phyloP scores from a whole-genome alignment of 169 alveolate species.

The Plasmodium knowlesi region DNA sequence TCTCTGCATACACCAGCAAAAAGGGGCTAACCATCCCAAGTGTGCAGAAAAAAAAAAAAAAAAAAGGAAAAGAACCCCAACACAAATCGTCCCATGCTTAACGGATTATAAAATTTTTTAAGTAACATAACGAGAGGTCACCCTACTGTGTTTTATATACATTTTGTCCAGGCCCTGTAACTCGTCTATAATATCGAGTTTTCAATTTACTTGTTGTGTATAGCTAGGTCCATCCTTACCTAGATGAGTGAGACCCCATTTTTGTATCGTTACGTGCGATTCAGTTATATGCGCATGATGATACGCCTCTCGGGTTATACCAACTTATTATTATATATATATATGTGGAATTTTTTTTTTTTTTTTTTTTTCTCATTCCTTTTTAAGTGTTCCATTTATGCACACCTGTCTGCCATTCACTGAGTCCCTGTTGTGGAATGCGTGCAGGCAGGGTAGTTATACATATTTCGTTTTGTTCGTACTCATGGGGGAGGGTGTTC shows the following conservation, averaged over 20 bases:
- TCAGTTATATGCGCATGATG: not conserved
- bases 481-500: not conserved
- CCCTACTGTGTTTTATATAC: not conserved
- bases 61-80: not conserved
- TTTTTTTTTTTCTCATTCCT: not conserved
- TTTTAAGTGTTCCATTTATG: slow-evolving; percentile 6
- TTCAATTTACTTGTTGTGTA: not conserved
- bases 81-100: not conserved
- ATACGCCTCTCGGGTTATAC: too few relatives aligned
- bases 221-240: not conserved
- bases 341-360: not conserved
- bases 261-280: not conserved
- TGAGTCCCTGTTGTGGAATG: not conserved
- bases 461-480: not conserved
- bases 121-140: not conserved
- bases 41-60: not conserved
- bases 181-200: not conserved
- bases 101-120: not conserved
- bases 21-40: not conserved
- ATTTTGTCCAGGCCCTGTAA: not conserved
- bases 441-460: not conserved
- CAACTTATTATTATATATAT: too few relatives aligned
- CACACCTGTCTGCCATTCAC: not conserved
- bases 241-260: not conserved
- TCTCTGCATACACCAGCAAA: not conserved